Evolutionary conservation across 83 land plant species (phyloP).

Genomic region (Picea engelmannii): DNA sequence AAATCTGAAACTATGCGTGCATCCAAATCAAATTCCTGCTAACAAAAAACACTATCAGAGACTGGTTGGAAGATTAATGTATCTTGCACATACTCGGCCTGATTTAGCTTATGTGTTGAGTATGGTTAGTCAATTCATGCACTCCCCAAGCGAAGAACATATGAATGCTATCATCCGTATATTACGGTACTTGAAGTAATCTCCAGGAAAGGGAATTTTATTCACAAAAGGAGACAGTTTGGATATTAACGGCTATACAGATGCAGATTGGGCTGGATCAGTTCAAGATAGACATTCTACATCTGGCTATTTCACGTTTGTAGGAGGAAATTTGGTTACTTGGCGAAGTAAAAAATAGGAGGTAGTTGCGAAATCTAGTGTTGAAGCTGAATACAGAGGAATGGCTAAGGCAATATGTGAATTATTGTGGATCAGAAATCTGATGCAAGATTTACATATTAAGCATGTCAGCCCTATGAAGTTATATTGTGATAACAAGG

Average conservation of each 20-base stretch:
- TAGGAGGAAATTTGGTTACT: no score
- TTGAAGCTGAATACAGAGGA: no score
- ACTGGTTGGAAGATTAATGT: conserved; percentile 21
- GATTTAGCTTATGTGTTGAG: conserved; percentile 14
- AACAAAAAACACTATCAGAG: conserved; percentile 10
- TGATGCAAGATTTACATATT: conserved; percentile 1
- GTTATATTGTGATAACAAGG: conserved; percentile 18
- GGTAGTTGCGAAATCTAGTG: no score
- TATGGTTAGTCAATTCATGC: conserved; percentile 18
- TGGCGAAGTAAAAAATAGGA: no score
- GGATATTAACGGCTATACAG: conserved; percentile 5
- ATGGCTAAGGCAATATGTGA: background rate
- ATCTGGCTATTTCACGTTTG: no score
- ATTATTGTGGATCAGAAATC: background rate
- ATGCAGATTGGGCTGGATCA: background rate
- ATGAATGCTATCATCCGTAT: conserved; percentile 13
- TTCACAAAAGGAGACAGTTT: background rate
- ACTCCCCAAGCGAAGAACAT: conserved; percentile 6
- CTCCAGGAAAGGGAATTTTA: conserved; percentile 9
- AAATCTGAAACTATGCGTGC: background rate
- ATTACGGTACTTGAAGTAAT: conserved; percentile 12
- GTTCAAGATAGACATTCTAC: no score
- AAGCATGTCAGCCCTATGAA: background rate
- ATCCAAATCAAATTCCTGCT: background rate
- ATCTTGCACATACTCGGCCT: conserved; percentile 20